These are phyloP conservation scores for Colletotrichum scovillei DNA, from an alignment of 2,329 filamentous ascomycete genomes.

Conservation along the genomic window DNA sequence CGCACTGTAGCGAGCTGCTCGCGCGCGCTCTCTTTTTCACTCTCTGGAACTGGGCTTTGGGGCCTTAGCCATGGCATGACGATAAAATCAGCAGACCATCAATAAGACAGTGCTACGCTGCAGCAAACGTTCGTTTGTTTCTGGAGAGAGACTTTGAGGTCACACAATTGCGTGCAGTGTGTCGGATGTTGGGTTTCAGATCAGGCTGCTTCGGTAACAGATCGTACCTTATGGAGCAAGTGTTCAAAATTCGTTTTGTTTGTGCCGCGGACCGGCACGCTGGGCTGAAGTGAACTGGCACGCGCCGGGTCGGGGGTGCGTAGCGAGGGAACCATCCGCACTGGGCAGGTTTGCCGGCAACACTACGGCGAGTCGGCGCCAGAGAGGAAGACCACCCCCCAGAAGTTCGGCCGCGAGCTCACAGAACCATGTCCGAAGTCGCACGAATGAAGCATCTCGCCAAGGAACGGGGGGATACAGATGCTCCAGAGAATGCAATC, in stretches of 20 bases:
- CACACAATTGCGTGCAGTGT: conserved; percentile 17
- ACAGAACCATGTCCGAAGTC: conserved; percentile 23
- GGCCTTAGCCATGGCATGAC: neutral
- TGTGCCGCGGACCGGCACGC: conserved; percentile 23
- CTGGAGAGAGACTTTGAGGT: neutral
- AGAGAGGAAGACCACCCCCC: conserved; percentile 10
- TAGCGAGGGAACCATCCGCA: conserved; percentile 7
- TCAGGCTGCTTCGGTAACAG: conserved; percentile 19
- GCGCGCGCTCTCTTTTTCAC: neutral
- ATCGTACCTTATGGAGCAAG: neutral
- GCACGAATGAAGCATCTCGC: conserved; percentile 20
- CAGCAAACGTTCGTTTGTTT: neutral
- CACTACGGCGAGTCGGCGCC: conserved; percentile 6
- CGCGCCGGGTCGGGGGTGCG: conserved; percentile 26
- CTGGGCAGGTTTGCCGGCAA: conserved; percentile 21
- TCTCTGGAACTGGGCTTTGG: no score
- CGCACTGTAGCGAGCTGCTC: conserved; percentile 3
- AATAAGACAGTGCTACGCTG: neutral
- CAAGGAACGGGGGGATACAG: conserved; percentile 19
- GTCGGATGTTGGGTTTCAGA: conserved; percentile 32
- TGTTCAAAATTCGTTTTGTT: conserved; percentile 13
- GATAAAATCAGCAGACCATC: conserved; percentile 4
- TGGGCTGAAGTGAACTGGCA: conserved; percentile 23
- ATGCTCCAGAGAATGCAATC: neutral
- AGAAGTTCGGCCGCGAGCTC: conserved; percentile 13